phyloP scores from a whole-genome alignment of 441 rosid species.

The Sinapis alba region DNA sequence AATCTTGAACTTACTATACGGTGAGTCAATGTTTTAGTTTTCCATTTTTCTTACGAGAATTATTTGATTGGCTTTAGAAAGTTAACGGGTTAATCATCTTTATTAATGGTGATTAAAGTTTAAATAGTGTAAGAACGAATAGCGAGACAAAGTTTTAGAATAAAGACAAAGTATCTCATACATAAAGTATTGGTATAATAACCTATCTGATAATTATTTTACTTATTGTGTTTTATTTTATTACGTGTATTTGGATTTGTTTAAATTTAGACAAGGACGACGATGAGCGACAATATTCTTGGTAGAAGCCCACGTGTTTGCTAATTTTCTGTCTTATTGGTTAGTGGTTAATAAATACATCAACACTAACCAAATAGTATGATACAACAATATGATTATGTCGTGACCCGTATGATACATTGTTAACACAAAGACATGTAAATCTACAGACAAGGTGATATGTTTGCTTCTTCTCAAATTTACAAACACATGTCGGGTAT shows the following conservation, averaged over 20 bases:
- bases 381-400: constrained; percentile 35
- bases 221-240: constrained; percentile 21
- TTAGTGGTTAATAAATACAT: constrained; percentile 12
- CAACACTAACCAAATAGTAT: constrained; percentile 15
- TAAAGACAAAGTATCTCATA: constrained; percentile 10
- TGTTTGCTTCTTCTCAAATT: neutral
- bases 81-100: constrained; percentile 10
- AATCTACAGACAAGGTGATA: neutral
- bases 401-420: constrained; percentile 17
- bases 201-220: constrained; percentile 8
- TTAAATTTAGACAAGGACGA: constrained; percentile 9
- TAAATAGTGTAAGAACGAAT: constrained; percentile 28
- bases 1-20: neutral
- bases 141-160: constrained; percentile 14
- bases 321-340: constrained; percentile 22
- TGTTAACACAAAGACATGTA: neutral
- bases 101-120: constrained; percentile 5
- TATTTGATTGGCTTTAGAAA: constrained; percentile 23
- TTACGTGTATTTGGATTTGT: neutral
- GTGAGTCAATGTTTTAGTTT: neutral
- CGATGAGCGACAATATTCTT: constrained; percentile 24
- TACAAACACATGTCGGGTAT: neutral
- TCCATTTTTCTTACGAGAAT: neutral
- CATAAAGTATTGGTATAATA: constrained; percentile 20
- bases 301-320: constrained; percentile 29